A percentile compares a stretch with the other conserved stretches of the same genome.
phyloP scores from a whole-genome alignment of 371 early-diverging fungal species.

The Quaeritorhiza haematococci region DNA sequence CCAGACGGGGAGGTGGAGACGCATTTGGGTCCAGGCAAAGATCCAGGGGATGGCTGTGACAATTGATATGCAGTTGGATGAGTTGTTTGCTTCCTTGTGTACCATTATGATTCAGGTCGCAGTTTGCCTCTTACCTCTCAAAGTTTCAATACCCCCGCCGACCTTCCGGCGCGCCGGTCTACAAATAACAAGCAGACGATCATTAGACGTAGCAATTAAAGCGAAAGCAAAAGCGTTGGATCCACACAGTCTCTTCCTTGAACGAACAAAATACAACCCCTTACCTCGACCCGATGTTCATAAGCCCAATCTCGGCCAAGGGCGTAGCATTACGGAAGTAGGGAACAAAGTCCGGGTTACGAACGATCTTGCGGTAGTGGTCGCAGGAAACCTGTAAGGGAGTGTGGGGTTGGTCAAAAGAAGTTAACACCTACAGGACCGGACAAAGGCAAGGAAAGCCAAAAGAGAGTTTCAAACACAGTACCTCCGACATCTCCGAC shows the following conservation, averaged over 20 bases:
- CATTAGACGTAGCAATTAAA: no score
- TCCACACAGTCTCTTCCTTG: no score
- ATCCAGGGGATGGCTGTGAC: constrained; percentile 30
- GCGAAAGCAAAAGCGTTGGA: no score
- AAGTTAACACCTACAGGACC: no score
- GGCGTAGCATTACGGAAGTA: constrained; percentile 25
- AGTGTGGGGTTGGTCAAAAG: no score
- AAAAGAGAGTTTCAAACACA: no score
- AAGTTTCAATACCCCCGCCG: constrained; percentile 20
- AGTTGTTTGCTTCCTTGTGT: background rate
- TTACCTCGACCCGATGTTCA: constrained; percentile 29
- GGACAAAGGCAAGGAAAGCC: no score
- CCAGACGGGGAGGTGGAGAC: constrained; percentile 27
- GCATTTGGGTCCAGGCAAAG: constrained; percentile 25
- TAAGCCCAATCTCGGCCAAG: constrained; percentile 12
- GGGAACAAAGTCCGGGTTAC: constrained; percentile 16
- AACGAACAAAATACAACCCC: no score
- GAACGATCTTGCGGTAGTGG: constrained; percentile 17
- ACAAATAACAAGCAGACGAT: no score
- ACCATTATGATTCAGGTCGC: background rate
- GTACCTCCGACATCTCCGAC: constrained; percentile 15
- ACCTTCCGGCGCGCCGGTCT: constrained; percentile 18
- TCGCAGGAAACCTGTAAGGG: constrained; percentile 20
- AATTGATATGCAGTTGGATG: background rate
- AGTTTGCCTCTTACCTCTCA: no score